phyloP scores from a whole-genome alignment of 305 asterid genomes.

The Caryopteris hybrid region DNA sequence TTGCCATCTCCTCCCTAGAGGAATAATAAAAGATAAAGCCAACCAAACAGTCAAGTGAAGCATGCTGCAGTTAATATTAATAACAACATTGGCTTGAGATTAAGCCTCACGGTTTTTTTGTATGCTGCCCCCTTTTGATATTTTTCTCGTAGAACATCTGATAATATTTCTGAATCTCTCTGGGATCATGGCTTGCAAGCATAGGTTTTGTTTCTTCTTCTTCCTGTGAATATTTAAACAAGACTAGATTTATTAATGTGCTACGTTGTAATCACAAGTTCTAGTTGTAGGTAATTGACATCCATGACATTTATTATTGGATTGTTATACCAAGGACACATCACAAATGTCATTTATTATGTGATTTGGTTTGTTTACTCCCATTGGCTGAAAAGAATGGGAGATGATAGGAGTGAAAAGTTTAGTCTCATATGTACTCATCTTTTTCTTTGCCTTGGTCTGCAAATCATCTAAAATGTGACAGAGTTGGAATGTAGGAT shows the following conservation, averaged over 20 bases:
- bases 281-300: neutral
- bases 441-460: neutral
- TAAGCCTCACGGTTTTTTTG: constrained; percentile 78
- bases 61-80: neutral
- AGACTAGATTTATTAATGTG: neutral
- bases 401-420: neutral
- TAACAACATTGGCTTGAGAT: neutral
- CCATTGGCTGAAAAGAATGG: neutral
- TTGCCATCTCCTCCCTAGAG: constrained; percentile 87
- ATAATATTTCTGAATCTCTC: constrained; percentile 65
- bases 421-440: neutral
- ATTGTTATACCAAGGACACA: neutral
- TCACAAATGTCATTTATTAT: too few relatives aligned
- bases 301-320: neutral
- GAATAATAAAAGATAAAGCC: neutral
- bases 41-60: neutral
- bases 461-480: neutral
- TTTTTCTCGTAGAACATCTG: constrained; percentile 62
- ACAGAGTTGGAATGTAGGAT: neutral
- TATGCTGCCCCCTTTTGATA: constrained; percentile 65
- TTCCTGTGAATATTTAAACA: constrained; percentile 51
- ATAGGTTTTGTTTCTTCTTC: constrained; percentile 39
- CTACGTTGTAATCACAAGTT: too few relatives aligned
- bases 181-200: constrained; percentile 54
- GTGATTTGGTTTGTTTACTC: too few relatives aligned